Percentiles rank a stretch among this genome's conserved stretches.
Conservation (phyloP, 2,329 filamentous ascomycete genomes). For the Aureobasidium sp. region DNA sequence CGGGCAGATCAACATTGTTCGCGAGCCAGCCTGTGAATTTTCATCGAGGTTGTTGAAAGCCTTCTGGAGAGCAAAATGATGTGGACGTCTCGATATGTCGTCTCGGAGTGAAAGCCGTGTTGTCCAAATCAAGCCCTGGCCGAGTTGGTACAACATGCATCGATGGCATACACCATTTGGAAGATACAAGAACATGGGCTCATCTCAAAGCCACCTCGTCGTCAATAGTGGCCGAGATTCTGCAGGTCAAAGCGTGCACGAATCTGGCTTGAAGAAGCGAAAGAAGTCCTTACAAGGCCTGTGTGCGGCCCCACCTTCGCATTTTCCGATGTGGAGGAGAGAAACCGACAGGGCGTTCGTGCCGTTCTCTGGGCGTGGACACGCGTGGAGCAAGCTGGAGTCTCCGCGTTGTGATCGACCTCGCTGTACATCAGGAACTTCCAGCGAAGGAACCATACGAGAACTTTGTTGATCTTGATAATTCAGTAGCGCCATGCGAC, state of each 20-base stretch:
- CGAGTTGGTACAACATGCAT: neutral
- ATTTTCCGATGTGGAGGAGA: neutral
- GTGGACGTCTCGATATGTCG: too few relatives aligned
- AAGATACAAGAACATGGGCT: neutral
- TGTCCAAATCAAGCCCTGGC: neutral
- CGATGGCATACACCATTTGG: neutral
- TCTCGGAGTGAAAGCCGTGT: neutral
- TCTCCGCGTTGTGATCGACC: constrained; percentile 1
- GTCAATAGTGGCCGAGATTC: neutral
- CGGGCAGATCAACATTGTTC: neutral
- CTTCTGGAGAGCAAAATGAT: too few relatives aligned
- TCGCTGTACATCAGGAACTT: neutral
- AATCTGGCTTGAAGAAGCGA: neutral
- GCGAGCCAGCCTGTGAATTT: neutral
- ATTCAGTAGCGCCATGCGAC: rapidly evolving
- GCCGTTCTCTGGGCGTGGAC: neutral
- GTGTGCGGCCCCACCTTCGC: neutral
- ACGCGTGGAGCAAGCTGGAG: neutral
- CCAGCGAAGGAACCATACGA: neutral
- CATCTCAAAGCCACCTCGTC: neutral
- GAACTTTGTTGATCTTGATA: neutral
- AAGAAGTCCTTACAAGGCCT: neutral
- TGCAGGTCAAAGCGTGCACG: neutral
- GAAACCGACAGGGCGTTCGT: neutral
- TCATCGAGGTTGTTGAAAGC: neutral